Evolutionary conservation across 2,329 filamentous ascomycete genomes (phyloP).

Genomic region (Pyrenochaeta sp.): DNA sequence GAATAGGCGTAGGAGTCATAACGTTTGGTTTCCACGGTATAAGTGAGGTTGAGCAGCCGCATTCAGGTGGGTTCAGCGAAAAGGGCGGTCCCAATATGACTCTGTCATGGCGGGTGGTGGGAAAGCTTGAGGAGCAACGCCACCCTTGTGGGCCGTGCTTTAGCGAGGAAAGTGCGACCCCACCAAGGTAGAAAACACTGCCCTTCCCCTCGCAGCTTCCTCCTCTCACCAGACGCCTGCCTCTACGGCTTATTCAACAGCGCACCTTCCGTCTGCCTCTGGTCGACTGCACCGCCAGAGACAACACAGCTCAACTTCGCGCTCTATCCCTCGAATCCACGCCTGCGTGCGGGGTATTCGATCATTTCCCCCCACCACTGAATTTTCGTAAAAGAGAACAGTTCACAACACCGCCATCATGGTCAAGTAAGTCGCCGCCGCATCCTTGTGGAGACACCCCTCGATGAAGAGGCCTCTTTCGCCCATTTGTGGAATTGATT

Average conservation of each 20-base stretch:
- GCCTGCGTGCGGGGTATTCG: conserved; percentile 48
- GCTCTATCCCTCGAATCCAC: conserved; percentile 31
- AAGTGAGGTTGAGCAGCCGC: background rate
- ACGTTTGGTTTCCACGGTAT: background rate
- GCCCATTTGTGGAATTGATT: background rate
- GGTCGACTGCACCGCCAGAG: conserved; percentile 45
- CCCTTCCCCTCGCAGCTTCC: conserved; percentile 20
- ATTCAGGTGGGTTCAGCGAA: background rate
- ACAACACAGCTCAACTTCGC: conserved; percentile 33
- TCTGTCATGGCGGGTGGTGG: conserved; percentile 9
- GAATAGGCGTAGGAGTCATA: conserved; percentile 1
- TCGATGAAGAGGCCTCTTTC: background rate
- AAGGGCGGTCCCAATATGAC: conserved; percentile 20
- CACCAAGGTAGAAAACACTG: conserved; percentile 23
- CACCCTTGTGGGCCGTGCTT: conserved; percentile 20
- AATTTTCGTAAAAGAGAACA: conserved; percentile 48
- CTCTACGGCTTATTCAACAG: conserved; percentile 31
- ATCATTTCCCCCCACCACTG: conserved; percentile 37
- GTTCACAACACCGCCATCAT: conserved; percentile 84
- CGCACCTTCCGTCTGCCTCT: conserved; percentile 36
- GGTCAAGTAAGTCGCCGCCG: conserved; percentile 87
- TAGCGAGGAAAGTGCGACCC: conserved; percentile 24
- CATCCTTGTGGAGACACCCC: background rate
- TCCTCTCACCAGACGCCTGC: conserved; percentile 27
- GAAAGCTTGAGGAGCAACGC: conserved; percentile 13